Evolutionary conservation across 1,284 basidiomycete species (phyloP).

Genomic region (Psilocybe mexicana): DNA sequence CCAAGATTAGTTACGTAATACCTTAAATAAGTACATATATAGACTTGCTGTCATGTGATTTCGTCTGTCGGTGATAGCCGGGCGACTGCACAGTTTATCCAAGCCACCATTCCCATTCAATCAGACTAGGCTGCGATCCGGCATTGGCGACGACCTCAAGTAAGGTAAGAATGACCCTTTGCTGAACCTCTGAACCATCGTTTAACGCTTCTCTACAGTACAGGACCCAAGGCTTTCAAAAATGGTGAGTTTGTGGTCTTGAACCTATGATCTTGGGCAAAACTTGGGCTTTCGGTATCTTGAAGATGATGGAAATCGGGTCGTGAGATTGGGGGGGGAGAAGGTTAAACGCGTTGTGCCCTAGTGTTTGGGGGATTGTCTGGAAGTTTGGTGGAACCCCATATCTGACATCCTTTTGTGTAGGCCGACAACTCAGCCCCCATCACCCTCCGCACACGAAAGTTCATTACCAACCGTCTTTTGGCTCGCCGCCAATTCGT

Average conservation of each 20-base stretch:
- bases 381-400: not conserved
- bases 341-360: constrained; percentile 1
- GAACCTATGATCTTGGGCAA: constrained; percentile 12
- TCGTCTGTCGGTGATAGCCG: constrained; percentile 32
- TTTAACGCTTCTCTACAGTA: constrained; percentile 13
- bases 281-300: not conserved
- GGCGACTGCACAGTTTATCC: constrained; percentile 37
- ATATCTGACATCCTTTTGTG: constrained; percentile 14
- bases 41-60: constrained; percentile 5
- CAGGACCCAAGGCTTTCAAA: constrained; percentile 24
- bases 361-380: not conserved
- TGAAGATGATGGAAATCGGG: constrained; percentile 1
- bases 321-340: not conserved
- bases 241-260: constrained; percentile 32
- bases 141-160: constrained; percentile 38
- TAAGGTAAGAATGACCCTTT: constrained; percentile 28
- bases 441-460: constrained; percentile 96
- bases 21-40: constrained; percentile 3
- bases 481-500: constrained; percentile 92
- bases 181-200: not conserved
- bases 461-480: constrained; percentile 99
- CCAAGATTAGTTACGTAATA: not conserved
- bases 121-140: constrained; percentile 25
- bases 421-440: constrained; percentile 86
- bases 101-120: constrained; percentile 31